Conservation (phyloP, 129 eudicot species). For the Saposhnikovia divaricata region DNA sequence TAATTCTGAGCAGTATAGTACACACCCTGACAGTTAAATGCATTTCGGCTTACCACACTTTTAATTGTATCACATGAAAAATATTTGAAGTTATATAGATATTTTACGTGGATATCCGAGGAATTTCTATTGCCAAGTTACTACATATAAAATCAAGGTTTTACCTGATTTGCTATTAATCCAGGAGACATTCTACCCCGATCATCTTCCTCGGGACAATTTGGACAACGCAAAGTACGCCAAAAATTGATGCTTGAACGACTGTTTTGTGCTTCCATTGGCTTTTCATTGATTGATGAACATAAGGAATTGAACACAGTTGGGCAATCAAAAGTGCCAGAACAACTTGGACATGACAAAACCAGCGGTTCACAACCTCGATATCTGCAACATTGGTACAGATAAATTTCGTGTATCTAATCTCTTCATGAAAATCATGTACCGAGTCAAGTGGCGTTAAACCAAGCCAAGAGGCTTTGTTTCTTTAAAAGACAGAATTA, state of each 20-base stretch:
- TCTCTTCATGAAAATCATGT: not conserved
- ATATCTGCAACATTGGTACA: conserved; percentile 46
- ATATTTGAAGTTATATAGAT: not conserved
- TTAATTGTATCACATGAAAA: not conserved
- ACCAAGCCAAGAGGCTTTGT: not conserved
- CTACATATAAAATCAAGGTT: not conserved
- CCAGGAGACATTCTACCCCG: conserved; percentile 49
- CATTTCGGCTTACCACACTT: not conserved
- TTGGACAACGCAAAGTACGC: conserved; percentile 63
- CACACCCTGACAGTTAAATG: not conserved
- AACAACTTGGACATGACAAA: conserved; percentile 89
- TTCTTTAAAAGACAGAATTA: not conserved
- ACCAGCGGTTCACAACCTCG: conserved; percentile 70
- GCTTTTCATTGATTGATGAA: conserved; percentile 33
- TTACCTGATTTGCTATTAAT: conserved; percentile 87
- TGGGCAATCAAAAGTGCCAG: conserved; percentile 64
- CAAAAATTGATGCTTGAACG: conserved; percentile 40
- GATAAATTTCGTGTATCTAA: not conserved
- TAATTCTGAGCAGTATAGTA: not conserved
- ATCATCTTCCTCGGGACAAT: conserved; percentile 69
- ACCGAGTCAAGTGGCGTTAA: not conserved
- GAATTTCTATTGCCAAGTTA: not conserved
- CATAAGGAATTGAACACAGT: conserved; percentile 60
- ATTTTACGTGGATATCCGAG: not conserved
- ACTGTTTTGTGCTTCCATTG: conserved; percentile 37